phyloP scores from a whole-genome alignment of 192 early-diverging fungal genomes.

The Coemansia sp. region DNA sequence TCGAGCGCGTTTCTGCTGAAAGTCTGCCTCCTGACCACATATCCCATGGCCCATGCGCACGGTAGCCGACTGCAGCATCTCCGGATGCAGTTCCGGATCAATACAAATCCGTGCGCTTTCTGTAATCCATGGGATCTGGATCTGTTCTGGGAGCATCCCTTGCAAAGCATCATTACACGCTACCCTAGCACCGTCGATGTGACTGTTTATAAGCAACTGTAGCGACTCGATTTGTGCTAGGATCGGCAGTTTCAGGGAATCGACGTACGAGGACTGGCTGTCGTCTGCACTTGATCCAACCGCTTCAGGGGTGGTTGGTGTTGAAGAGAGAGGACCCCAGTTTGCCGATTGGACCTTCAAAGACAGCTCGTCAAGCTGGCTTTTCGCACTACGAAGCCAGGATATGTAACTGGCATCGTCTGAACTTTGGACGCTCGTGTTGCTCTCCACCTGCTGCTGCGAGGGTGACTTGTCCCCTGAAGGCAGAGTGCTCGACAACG shows the following conservation, averaged over 20 bases:
- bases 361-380: conserved; percentile 23
- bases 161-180: conserved; percentile 27
- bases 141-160: conserved; percentile 40
- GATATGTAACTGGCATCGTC: conserved; percentile 14
- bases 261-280: conserved; percentile 1
- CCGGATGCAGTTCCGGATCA: conserved; percentile 33
- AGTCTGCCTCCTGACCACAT: conserved; percentile 34
- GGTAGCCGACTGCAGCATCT: conserved; percentile 27
- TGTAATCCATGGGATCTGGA: conserved; percentile 39
- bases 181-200: conserved; percentile 22
- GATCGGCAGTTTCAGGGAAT: conserved; percentile 20
- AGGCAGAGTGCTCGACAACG: background rate
- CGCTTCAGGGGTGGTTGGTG: background rate
- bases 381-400: conserved; percentile 20
- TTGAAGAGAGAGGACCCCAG: conserved; percentile 6
- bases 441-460: background rate
- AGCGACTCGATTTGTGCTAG: conserved; percentile 24
- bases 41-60: conserved; percentile 33
- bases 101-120: conserved; percentile 35
- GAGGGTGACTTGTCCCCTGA: background rate
- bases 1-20: conserved; percentile 27
- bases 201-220: conserved; percentile 20
- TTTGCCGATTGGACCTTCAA: conserved; percentile 14
- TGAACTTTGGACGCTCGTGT: background rate
- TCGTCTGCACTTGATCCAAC: background rate